Base-by-base conservation (phyloP, 495 filamentous ascomycete genomes). In the Penicillium flavigenum region DNA sequence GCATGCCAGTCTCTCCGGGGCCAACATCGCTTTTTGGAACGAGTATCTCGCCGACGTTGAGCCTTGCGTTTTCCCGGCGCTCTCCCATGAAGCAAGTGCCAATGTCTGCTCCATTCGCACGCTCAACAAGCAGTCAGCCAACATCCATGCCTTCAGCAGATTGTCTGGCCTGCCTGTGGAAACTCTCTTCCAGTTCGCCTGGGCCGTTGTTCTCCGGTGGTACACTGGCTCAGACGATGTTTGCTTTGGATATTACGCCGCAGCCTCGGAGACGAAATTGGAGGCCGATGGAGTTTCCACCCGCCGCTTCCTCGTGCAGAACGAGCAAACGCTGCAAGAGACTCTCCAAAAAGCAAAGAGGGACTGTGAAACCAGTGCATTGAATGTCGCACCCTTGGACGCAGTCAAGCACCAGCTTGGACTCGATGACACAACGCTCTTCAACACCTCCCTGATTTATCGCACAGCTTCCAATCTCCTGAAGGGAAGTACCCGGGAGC, bases 181-280 rank as follows among this genome's bases (percentile, higher is more conserved):
- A 26, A 59, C 53, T 7, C 20, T 79, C 2, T 67, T 84, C 39
- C 74, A 83, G 43, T 63, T 80, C 42, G 79, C 73, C 2, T 86
- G 84, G 84, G 79, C 74, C 2, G 48, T 86, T 11, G 75, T 85
- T 0, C 64, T 86, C 16, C 71, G 77, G 32, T 73, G 69, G 29
- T 85, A 83, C 57, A 81, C 81, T 2, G 77, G 76, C 5, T 72
- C 73, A 10, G 74, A 82, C 27, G 77, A 81, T 41, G 71, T 85
- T 19, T 80, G 77, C 54, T 87, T 86, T 59, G 83, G 83, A 0
- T 77, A 74, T 54, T 67, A 68, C 17, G 53, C 53, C 10, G 67
- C 66, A 0, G 65, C 70, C 10, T 51, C 63, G 10, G 66, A 61
- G 19, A 53, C 54, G 3, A 58, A 64, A 42, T 51, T 20, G 22